A percentile compares a stretch with the other conserved stretches of the same genome.
Conservation (phyloP, 2,329 filamentous ascomycete genomes). For the Trichocomaceae sp. region DNA sequence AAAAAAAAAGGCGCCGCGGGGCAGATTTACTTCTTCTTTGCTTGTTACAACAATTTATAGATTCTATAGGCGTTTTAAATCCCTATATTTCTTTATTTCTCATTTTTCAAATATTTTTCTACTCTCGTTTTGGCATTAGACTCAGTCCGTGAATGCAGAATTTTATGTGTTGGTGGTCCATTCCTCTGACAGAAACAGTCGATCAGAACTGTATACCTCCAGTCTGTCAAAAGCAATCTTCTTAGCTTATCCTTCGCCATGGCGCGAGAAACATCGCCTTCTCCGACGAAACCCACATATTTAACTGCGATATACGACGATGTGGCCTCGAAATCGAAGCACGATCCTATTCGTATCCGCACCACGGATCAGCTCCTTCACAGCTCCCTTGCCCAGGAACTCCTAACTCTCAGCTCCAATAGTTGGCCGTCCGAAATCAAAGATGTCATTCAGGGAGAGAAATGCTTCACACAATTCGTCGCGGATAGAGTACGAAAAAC, state of each 20-base stretch:
- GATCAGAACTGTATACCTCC: neutral
- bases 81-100: neutral
- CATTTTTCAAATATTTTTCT: neutral
- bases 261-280: neutral
- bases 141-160: neutral
- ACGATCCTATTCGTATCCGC: conserved; percentile 30
- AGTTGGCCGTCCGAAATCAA: conserved; percentile 19
- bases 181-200: neutral
- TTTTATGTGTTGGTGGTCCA: neutral
- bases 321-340: conserved; percentile 20
- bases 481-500: conserved; percentile 26
- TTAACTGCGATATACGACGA: conserved; percentile 29
- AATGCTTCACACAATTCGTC: conserved; percentile 33
- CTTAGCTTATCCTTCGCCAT: neutral
- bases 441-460: conserved; percentile 25
- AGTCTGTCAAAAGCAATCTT: neutral
- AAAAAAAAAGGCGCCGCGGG: conserved; percentile 9
- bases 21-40: neutral
- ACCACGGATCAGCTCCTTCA: conserved; percentile 29
- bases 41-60: neutral
- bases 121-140: neutral
- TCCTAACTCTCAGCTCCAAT: conserved; percentile 29
- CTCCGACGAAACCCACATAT: neutral
- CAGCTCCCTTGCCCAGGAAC: conserved; percentile 31
- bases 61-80: neutral